Percentiles rank a stretch among this genome's conserved stretches.
These are phyloP conservation scores for Hymenoscyphus albidus DNA, from an alignment of 2,329 filamentous ascomycete species.

Conservation along the genomic window DNA sequence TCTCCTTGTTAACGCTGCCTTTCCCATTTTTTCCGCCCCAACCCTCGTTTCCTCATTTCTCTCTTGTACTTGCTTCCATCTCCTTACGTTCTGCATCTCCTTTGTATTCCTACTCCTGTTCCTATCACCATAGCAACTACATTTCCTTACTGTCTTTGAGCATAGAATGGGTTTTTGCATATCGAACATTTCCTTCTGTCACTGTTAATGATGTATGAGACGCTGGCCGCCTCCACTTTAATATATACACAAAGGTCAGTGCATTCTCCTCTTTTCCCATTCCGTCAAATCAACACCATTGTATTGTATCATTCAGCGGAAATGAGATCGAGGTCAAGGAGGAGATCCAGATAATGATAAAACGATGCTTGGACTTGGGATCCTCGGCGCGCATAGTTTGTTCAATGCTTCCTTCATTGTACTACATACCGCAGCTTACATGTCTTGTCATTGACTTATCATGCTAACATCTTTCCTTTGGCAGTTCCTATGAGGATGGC, in stretches of 20 bases:
- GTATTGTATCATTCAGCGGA: neutral
- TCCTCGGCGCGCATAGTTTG: constrained; percentile 3
- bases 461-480: constrained; percentile 21
- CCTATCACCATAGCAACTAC: constrained; percentile 12
- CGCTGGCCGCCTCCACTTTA: constrained; percentile 34
- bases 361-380: constrained; percentile 11
- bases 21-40: constrained; percentile 10
- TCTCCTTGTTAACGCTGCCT: constrained; percentile 14
- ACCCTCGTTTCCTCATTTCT: constrained; percentile 12
- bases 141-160: constrained; percentile 15
- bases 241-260: constrained; percentile 32
- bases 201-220: constrained; percentile 35
- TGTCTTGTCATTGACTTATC: constrained; percentile 5
- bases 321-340: constrained; percentile 8
- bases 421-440: constrained; percentile 7
- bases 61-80: constrained; percentile 7
- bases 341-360: constrained; percentile 11
- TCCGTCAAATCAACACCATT: constrained; percentile 3
- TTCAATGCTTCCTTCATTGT: constrained; percentile 8
- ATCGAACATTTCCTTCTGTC: constrained; percentile 17
- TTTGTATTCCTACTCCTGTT: constrained; percentile 34
- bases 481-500: constrained; percentile 32
- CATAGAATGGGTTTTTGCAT: constrained; percentile 16
- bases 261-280: neutral
- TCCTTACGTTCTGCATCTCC: constrained; percentile 13